Evolutionary conservation across 768 basidiomycete species (phyloP).

Genomic region (Coprinopsis marcescibilis): DNA sequence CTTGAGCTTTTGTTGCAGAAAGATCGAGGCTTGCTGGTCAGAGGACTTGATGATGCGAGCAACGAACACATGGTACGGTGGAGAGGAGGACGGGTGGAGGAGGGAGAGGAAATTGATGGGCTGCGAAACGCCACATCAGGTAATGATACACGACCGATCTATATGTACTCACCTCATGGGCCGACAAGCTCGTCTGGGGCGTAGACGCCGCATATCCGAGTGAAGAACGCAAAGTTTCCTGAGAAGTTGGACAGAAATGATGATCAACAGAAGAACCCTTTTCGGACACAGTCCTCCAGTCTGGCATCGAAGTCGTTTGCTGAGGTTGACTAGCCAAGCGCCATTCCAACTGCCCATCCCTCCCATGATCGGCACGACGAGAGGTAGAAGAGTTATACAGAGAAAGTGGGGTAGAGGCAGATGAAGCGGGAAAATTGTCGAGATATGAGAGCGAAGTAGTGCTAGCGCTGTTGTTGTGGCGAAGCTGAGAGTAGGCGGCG

Average conservation of each 20-base stretch:
- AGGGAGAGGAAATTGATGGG: constrained; percentile 87
- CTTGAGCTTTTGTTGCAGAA: constrained; percentile 86
- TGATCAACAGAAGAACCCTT: constrained; percentile 10
- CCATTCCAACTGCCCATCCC: constrained; percentile 7
- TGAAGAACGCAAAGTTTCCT: constrained; percentile 5
- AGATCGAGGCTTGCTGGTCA: constrained; percentile 88
- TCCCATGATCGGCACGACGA: constrained; percentile 2
- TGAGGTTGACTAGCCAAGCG: constrained; percentile 5
- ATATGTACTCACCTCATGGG: constrained; percentile 47
- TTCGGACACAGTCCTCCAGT: constrained; percentile 6
- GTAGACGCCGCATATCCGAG: constrained; percentile 14
- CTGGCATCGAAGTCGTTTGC: constrained; percentile 1
- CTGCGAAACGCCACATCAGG: constrained; percentile 28
- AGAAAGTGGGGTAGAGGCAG: constrained; percentile 8
- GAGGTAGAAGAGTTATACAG: constrained; percentile 4
- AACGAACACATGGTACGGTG: constrained; percentile 79
- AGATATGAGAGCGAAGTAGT: constrained; percentile 20
- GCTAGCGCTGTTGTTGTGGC: constrained; percentile 16
- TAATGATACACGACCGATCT: constrained; percentile 15
- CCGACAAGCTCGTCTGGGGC: constrained; percentile 22
- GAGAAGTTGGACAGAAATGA: constrained; percentile 5
- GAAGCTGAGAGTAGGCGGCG: constrained; percentile 2
- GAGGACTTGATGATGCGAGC: constrained; percentile 83
- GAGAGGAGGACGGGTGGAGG: constrained; percentile 78
- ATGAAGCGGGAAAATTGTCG: constrained; percentile 18